Evolutionary conservation across 768 basidiomycete genomes (phyloP).

Genomic region (Tricholoma sp.): DNA sequence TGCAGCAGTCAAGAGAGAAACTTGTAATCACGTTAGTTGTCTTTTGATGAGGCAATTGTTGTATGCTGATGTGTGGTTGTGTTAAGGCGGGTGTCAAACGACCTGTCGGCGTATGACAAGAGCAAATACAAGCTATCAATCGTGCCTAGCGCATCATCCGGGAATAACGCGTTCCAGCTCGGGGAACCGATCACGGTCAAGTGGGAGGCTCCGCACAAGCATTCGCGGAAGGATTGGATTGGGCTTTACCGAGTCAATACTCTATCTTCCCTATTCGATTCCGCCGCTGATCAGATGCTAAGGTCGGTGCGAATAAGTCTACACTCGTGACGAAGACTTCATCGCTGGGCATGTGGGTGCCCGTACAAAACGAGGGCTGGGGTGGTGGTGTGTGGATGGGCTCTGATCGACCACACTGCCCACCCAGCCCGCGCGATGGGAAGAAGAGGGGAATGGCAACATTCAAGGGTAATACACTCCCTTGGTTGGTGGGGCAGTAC

Average conservation of each 20-base stretch:
- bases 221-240: conserved; percentile 94
- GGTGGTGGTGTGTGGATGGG: conserved; percentile 76
- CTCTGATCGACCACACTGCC: conserved; percentile 29
- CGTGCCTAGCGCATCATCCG: conserved; percentile 41
- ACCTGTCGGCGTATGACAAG: conserved; percentile 75
- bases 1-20: conserved; percentile 87
- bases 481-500: conserved; percentile 83
- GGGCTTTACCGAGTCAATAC: conserved; percentile 73
- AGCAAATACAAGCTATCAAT: conserved; percentile 72
- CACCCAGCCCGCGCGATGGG: conserved; percentile 31
- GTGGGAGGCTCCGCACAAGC: conserved; percentile 83
- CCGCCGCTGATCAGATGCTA: conserved; percentile 8
- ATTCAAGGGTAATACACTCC: conserved; percentile 75
- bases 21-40: conserved; percentile 82
- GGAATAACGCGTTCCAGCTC: conserved; percentile 67
- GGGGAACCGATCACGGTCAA: conserved; percentile 84
- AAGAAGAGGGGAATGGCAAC: conserved; percentile 58
- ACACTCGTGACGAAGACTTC: conserved; percentile 78
- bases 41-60: not conserved
- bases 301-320: conserved; percentile 88
- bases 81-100: conserved; percentile 71
- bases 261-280: not conserved
- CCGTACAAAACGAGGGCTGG: conserved; percentile 90
- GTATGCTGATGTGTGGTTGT: conserved; percentile 14
- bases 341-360: conserved; percentile 88